A percentile compares a stretch with the other conserved stretches of the same genome.
Evolutionary conservation across 345 rosid species (phyloP).

Genomic region (Toxicodendron radicans): DNA sequence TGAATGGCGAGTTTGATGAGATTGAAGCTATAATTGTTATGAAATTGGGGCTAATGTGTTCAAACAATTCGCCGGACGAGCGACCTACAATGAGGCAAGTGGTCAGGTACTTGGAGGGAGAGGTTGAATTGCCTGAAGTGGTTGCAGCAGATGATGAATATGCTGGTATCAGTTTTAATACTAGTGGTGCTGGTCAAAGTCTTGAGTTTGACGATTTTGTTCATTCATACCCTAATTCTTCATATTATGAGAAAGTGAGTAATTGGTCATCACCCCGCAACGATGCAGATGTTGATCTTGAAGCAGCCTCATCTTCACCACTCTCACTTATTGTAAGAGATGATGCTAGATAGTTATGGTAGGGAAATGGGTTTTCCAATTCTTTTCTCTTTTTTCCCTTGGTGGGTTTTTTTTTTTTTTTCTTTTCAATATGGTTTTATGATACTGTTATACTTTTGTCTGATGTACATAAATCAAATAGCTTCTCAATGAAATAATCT

Average conservation of each 20-base stretch:
- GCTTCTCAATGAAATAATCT: too few species aligned
- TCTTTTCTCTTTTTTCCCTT: not conserved
- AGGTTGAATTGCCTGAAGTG: conserved; percentile 45
- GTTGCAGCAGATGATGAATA: conserved; percentile 50
- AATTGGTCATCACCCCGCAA: conserved; percentile 35
- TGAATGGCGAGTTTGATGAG: conserved; percentile 63
- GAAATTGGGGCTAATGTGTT: conserved; percentile 80
- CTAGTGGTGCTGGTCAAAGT: conserved; percentile 5
- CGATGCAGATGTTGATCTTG: conserved; percentile 40
- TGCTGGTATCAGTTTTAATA: conserved; percentile 32
- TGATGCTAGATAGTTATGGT: conserved; percentile 24
- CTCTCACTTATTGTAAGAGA: conserved; percentile 27
- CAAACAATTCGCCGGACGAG: conserved; percentile 52
- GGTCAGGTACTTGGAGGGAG: conserved; percentile 72
- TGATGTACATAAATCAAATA: conserved; percentile 1
- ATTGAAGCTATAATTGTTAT: conserved; percentile 54
- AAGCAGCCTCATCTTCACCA: conserved; percentile 41
- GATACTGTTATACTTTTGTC: not conserved
- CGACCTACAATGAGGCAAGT: conserved; percentile 84
- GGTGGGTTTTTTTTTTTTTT: not conserved
- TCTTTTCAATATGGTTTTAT: not conserved
- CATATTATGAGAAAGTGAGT: conserved; percentile 39
- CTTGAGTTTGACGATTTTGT: conserved; percentile 47
- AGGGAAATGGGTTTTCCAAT: not conserved
- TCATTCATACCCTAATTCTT: conserved; percentile 46